phyloP scores from a whole-genome alignment of 1,139 yeast genomes.

The Sugiyamaella pinicola region DNA sequence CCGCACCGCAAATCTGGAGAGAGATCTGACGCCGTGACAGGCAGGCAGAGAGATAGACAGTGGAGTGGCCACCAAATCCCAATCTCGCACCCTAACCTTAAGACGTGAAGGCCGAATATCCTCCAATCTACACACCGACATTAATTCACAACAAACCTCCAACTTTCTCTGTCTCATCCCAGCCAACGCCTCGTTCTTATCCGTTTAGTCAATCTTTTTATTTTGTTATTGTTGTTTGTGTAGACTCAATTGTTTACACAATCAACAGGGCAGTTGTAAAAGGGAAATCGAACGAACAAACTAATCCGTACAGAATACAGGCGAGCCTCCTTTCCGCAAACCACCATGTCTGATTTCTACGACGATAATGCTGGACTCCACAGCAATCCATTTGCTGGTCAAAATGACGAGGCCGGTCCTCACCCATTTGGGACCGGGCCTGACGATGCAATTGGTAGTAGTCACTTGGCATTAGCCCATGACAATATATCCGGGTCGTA shows the following conservation, averaged over 20 bases:
- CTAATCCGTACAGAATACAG: too few species aligned
- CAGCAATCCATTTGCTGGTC: slow-evolving; percentile 22
- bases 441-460: slow-evolving; percentile 2
- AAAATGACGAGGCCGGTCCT: slow-evolving; percentile 9
- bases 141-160: too few species aligned
- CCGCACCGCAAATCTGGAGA: not conserved
- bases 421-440: slow-evolving; percentile 8
- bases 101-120: not conserved
- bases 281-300: too few species aligned
- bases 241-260: too few species aligned
- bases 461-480: not conserved
- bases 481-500: slow-evolving; percentile 2
- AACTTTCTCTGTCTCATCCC: too few species aligned
- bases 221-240: too few species aligned
- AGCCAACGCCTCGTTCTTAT: too few species aligned
- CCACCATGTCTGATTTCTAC: slow-evolving; percentile 16
- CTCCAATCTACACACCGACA: too few species aligned
- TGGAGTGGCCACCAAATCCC: slow-evolving; percentile 7
- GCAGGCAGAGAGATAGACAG: not conserved
- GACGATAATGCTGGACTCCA: slow-evolving; percentile 21
- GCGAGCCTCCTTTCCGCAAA: too few species aligned
- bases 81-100: not conserved
- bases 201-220: too few species aligned
- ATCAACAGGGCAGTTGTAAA: too few species aligned
- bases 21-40: not conserved